These are phyloP conservation scores for Quercus variabilis DNA, from an alignment of 306 rosid species.

Conservation along the genomic window DNA sequence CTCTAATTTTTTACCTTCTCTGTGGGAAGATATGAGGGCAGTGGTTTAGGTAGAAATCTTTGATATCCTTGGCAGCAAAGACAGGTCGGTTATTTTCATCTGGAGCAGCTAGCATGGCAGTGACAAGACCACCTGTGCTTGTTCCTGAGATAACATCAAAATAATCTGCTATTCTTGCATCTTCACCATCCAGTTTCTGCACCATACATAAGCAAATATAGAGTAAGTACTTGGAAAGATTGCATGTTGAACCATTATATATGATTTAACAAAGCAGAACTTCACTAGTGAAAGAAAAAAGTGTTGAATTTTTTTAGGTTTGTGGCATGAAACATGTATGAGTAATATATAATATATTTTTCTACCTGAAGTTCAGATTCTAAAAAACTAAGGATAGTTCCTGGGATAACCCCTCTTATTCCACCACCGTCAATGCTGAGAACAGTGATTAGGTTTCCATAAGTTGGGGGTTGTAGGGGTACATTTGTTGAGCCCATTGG, in stretches of 20 bases:
- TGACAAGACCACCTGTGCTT: conserved; percentile 63
- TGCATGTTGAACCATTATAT: not conserved
- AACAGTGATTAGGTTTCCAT: conserved; percentile 51
- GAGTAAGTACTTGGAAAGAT: not conserved
- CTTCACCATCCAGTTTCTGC: conserved; percentile 61
- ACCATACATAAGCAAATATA: not conserved
- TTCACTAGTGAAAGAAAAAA: too few species aligned
- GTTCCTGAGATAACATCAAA: conserved; percentile 70
- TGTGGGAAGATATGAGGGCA: conserved; percentile 64
- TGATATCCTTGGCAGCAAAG: conserved; percentile 59
- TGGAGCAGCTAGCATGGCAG: conserved; percentile 62
- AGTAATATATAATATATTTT: too few species aligned
- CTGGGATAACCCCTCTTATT: conserved; percentile 62
- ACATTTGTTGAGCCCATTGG: too few species aligned
- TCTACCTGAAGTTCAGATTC: conserved; percentile 68
- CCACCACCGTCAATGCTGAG: conserved; percentile 77
- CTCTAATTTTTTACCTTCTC: conserved; percentile 8
- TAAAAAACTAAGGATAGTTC: conserved; percentile 47
- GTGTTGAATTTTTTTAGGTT: too few species aligned
- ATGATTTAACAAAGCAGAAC: not conserved
- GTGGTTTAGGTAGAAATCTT: conserved; percentile 48
- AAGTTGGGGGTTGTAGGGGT: conserved; percentile 41
- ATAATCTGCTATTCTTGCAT: conserved; percentile 58
- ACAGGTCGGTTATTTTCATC: conserved; percentile 54
- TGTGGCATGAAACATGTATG: too few species aligned